Evolutionary conservation across 495 filamentous ascomycete genomes (phyloP).

Genomic region (Pyrenula massariospora): DNA sequence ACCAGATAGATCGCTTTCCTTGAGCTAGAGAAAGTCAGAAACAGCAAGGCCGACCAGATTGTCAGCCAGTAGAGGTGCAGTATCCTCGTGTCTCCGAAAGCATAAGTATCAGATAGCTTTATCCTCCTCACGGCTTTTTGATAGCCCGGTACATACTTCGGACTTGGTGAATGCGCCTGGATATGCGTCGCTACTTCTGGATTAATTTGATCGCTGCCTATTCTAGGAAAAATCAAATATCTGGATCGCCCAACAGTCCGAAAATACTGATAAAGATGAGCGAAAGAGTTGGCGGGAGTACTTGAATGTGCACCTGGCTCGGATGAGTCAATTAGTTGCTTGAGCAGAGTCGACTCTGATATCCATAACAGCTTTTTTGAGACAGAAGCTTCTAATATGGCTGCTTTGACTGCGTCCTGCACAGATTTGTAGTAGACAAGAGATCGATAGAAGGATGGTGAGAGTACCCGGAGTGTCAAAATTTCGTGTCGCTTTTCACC

Average conservation of each 20-base stretch:
- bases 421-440: neutral
- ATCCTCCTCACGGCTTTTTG: neutral
- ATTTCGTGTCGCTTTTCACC: neutral
- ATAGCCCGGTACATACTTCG: neutral
- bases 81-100: neutral
- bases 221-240: neutral
- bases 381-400: neutral
- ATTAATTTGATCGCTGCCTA: neutral
- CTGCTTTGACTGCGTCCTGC: neutral
- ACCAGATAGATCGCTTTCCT: too few relatives aligned
- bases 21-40: neutral
- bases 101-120: neutral
- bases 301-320: neutral
- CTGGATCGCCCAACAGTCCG: neutral
- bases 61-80: neutral
- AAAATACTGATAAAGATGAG: neutral
- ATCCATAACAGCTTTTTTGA: neutral
- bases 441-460: neutral
- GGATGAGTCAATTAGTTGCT: neutral
- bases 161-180: neutral
- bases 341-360: neutral
- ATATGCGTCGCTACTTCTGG: neutral
- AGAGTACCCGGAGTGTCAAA: neutral
- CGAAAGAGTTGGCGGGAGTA: neutral
- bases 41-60: neutral